A percentile compares a stretch with the other conserved stretches of the same genome.
These are phyloP conservation scores for Karstenula rhodostoma DNA, from an alignment of 2,329 filamentous ascomycete genomes.

Conservation along the genomic window DNA sequence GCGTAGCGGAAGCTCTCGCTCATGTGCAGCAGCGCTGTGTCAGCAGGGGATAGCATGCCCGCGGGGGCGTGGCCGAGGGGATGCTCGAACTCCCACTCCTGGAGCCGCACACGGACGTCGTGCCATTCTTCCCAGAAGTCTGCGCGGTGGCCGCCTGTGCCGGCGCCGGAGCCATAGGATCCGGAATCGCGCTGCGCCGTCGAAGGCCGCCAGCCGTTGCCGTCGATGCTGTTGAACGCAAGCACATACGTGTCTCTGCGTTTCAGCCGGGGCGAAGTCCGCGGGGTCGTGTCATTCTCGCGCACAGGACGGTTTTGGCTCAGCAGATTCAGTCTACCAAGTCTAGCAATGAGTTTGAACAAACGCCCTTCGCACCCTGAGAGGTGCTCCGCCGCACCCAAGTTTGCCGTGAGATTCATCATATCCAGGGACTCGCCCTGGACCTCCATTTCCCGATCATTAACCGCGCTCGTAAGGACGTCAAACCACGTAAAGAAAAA, in stretches of 20 bases:
- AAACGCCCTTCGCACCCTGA: slow-evolving; percentile 86
- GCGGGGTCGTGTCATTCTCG: slow-evolving; percentile 44
- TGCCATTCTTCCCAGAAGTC: slow-evolving; percentile 90
- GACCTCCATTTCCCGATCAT: slow-evolving; percentile 87
- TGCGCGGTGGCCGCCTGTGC: slow-evolving; percentile 62
- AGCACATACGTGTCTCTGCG: slow-evolving; percentile 61
- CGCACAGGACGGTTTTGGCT: slow-evolving; percentile 69
- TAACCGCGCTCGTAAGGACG: slow-evolving; percentile 89
- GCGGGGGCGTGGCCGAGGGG: slow-evolving; percentile 29
- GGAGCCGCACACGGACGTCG: slow-evolving; percentile 76
- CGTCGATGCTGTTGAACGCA: slow-evolving; percentile 69
- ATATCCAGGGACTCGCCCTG: slow-evolving; percentile 69
- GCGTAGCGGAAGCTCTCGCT: slow-evolving; percentile 92
- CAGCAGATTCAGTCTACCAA: slow-evolving; percentile 84
- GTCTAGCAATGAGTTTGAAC: slow-evolving; percentile 84
- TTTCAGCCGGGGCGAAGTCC: slow-evolving; percentile 44
- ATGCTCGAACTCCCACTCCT: slow-evolving; percentile 76
- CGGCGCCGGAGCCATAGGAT: slow-evolving; percentile 47
- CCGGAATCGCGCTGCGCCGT: slow-evolving; percentile 53
- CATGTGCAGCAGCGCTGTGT: slow-evolving; percentile 80
- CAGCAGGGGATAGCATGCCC: slow-evolving; percentile 55
- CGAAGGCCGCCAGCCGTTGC: slow-evolving; percentile 70
- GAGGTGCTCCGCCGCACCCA: slow-evolving; percentile 81
- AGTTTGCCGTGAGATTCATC: slow-evolving; percentile 69
- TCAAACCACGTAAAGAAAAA: slow-evolving; percentile 95